Evolutionary conservation across 106 monocot genomes (phyloP).

Genomic region (Dendrobium nobile): DNA sequence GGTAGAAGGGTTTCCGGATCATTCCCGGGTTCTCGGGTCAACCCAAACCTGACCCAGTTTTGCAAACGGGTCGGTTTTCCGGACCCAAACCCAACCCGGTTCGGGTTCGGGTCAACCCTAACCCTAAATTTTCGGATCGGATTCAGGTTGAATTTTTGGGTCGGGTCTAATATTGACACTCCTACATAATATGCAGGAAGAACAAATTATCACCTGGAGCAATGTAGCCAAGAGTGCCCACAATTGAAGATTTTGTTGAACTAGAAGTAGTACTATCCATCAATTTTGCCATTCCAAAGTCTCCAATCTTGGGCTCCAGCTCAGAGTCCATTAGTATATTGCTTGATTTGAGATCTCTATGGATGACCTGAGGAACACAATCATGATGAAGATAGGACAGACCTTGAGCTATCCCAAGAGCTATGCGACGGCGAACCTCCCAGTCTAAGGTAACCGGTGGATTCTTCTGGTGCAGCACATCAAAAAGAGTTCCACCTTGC

Average conservation of each 20-base stretch:
- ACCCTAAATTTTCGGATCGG: no score
- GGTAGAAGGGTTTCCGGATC: no score
- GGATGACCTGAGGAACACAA: constrained; percentile 65
- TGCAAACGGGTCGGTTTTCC: no score
- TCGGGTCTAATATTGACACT: no score
- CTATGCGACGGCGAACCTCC: constrained; percentile 41
- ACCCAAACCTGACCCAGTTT: no score
- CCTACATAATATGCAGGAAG: background rate
- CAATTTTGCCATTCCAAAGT: constrained; percentile 65
- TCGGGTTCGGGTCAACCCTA: no score
- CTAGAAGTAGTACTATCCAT: constrained; percentile 5
- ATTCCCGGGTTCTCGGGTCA: no score
- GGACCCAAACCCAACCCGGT: no score
- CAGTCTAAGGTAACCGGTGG: constrained; percentile 45
- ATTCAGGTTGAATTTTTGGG: no score
- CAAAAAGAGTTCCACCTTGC: constrained; percentile 53
- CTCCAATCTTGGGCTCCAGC: constrained; percentile 61
- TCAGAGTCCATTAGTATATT: constrained; percentile 76
- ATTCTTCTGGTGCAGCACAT: constrained; percentile 45
- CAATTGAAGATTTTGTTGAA: constrained; percentile 39
- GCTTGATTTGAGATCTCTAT: constrained; percentile 75
- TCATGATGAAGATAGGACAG: constrained; percentile 83
- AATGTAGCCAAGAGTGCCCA: constrained; percentile 87
- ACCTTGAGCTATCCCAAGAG: constrained; percentile 62
- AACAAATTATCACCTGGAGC: constrained; percentile 49